phyloP scores from a whole-genome alignment of 495 filamentous ascomycete genomes.

The Aspergillus baeticus region DNA sequence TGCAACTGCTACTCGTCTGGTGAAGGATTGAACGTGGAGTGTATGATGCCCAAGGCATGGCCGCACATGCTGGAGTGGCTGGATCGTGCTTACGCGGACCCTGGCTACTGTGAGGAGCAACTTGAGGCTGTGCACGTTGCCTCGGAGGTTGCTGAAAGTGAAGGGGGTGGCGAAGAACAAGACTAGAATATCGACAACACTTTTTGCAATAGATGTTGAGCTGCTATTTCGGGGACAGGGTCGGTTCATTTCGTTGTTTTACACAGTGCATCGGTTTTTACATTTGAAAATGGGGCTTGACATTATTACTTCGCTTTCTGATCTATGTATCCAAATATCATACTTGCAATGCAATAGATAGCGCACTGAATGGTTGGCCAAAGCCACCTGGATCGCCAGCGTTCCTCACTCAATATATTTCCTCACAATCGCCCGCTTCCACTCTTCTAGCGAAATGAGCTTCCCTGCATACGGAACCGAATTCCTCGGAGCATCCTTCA shows the following conservation, averaged over 20 bases:
- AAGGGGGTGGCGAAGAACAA: neutral
- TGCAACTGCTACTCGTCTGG: constrained; percentile 51
- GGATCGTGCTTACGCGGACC: constrained; percentile 30
- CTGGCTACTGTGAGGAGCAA: constrained; percentile 27
- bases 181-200: no score
- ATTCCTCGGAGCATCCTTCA: constrained; percentile 19
- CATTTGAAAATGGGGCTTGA: no score
- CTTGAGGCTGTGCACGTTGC: constrained; percentile 14
- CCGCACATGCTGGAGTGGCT: constrained; percentile 43
- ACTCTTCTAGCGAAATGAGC: constrained; percentile 35
- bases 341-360: no score
- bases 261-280: no score
- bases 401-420: constrained; percentile 22
- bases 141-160: neutral
- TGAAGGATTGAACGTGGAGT: constrained; percentile 37
- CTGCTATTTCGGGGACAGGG: no score
- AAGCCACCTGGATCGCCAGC: no score
- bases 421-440: constrained; percentile 30
- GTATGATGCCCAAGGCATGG: constrained; percentile 42
- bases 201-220: no score
- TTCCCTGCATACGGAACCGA: constrained; percentile 30
- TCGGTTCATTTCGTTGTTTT: no score
- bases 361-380: neutral
- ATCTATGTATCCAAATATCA: no score
- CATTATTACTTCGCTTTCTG: neutral